Base-by-base conservation (phyloP, 805 yeast genomes). In the Metschnikowia koreensis region DNA sequence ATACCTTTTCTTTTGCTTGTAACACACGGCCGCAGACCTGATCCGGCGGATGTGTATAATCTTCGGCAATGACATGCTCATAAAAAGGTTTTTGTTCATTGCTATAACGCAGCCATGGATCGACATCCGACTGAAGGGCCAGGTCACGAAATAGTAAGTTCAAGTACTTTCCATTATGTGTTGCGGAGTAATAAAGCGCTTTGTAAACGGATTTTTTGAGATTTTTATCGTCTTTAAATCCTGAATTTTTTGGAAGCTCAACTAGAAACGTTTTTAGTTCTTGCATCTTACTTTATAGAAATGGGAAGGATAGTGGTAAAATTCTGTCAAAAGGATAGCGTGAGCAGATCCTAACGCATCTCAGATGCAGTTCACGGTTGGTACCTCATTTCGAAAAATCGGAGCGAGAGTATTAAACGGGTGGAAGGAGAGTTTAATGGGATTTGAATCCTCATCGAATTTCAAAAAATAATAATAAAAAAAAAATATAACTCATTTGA, bases 11-110 rank as follows among this genome's bases (percentile, higher is more conserved):
- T 26, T 86, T 86, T 3, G 66, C 60, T 38, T 74, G 76, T 57
- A 88, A 83, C 36, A 81, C 74, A 49, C 83, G 74, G 3, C 91
- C 86, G 71, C 96, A 88, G 16, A 83, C 82, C 58, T 85, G 78
- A n/a, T 83, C 84, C 2, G 68, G 63, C 50, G 87, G 89, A 38
- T 75, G 79, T 17, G 65, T 53, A 48, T 71, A 69, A 9, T 36
- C 27, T 9, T 27, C 38, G 6, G 41, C 17, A 7, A 28, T 12
- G 5, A 38, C 17, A 34, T 42, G 7, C 17, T 47, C 39, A 51
- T 48, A 60, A 42, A 57, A 59, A 2, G 55, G 57, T 7, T 13
- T 36, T 5, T 37, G 27, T 1, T 46, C 44, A 26, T 26, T 13
- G 4, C 26, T 17, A 6, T 17, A 38, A 28, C 22, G 36, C 41